Percentiles rank a stretch among this genome's conserved stretches.
Conservation (phyloP, 345 rosid genomes). For the Kandelia obovata region DNA sequence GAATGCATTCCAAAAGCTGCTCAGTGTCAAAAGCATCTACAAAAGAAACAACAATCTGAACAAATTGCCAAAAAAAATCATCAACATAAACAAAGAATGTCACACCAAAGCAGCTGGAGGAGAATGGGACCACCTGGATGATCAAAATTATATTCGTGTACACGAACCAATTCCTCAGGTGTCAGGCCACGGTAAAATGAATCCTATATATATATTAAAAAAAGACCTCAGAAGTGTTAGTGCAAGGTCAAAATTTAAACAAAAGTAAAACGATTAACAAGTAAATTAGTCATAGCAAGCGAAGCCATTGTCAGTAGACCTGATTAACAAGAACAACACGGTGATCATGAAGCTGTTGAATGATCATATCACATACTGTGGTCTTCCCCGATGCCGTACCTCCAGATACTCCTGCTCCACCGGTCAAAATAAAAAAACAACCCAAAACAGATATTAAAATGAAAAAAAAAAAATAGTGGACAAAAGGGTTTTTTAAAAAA, state of each 20-base stretch:
- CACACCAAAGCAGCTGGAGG: not conserved
- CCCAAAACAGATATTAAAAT: not conserved
- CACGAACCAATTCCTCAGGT: constrained; percentile 66
- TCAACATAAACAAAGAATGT: not conserved
- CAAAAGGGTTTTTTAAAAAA: no score
- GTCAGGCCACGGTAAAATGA: constrained; percentile 94
- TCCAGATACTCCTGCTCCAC: constrained; percentile 78
- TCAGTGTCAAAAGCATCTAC: constrained; percentile 97
- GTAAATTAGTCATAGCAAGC: not conserved
- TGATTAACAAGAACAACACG: constrained; percentile 93
- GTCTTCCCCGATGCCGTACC: constrained; percentile 99
- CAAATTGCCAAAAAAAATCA: not conserved
- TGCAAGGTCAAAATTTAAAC: no score
- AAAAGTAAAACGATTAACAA: no score
- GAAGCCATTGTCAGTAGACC: constrained; percentile 34
- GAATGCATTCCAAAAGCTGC: constrained; percentile 83
- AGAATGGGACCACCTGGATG: constrained; percentile 67
- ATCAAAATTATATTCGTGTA: constrained; percentile 95
- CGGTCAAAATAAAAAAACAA: not conserved
- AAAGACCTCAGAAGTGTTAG: no score
- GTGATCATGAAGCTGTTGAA: constrained; percentile 98
- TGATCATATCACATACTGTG: constrained; percentile 98
- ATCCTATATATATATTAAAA: constrained; percentile 44
- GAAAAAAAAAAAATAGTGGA: not conserved
- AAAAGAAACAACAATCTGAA: constrained; percentile 5